Evolutionary conservation across 1,284 basidiomycete genomes (phyloP), one percentile per base, ranked within the genome.

Genomic region (Thecaphora frezii): DNA sequence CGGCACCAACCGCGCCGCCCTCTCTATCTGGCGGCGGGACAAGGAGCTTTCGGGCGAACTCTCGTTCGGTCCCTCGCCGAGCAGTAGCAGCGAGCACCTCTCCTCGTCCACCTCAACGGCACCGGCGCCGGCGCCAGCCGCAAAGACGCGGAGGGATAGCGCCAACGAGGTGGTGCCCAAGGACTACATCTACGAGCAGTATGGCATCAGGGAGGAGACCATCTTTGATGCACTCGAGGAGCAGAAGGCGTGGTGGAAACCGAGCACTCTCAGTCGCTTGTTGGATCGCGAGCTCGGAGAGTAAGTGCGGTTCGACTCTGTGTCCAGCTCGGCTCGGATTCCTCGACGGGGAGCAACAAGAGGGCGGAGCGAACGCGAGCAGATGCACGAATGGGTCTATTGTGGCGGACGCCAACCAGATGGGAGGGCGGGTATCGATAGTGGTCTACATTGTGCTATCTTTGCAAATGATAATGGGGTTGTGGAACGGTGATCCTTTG

Each of bases 151-250:
- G n/a, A n/a, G n/a, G n/a, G n/a, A n/a, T n/a, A n/a, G n/a, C n/a
- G 33, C 16, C 16, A 33, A 45, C 33, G 39, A 37, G 14, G 21
- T 56, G 13, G 26, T 50, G 1, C 75, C 75, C 1, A 21, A 23
- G 2, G 75, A 77, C 56, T 59, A 59, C 56, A 63, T 77, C 45
- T 77, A 74, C 62, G 70, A 70, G 30, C 72, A 75, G 42, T 77
- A 77, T 58, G 56, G 36, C 23, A 68, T 77, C 46, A 54, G 40
- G 21, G 75, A 77, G 45, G 30, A 69, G 13, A 40, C 44, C 25
- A 41, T 77, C 12, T 77, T 76, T 46, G 43, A 47, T 1, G 58
- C 59, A 7, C 58, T 77, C 13, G 57, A 70, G 23, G 69, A 60
- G 12, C 75, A 77, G 54, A 41, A 69, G 5, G 10, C 14, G 3